Evolutionary conservation across 2,329 filamentous ascomycete genomes (phyloP), one percentile per base, ranked within the genome.

Genomic region (Myriosclerotinia scirpicola): DNA sequence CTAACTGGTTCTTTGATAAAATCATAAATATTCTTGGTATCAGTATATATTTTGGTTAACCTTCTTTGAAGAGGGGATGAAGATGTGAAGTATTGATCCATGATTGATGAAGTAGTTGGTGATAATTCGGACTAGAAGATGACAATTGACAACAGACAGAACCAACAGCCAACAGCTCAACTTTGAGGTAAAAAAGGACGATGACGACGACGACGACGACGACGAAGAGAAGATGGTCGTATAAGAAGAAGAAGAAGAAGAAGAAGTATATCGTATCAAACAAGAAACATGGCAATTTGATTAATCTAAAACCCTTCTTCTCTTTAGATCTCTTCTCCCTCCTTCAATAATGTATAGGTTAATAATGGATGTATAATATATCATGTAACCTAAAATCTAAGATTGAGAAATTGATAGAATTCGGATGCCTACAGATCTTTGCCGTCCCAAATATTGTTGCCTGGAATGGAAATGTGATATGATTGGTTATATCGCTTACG

Each of bases 1-100:
- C 83, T 87, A 70, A 83, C 83, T 64, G 85, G 84, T 75, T 85
- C 85, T 76, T 85, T 88, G 75, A 91, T 87, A 71, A 90, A 90
- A 76, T 91, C 88, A 75, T 86, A 90, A 36, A 88, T 91, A 72
- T 87, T 90, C 76, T 93, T 93, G 67, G 90, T 92, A 79, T 93
- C 90, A 72, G 90, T 90, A 77, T 93, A 93, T 67, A 93, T 85
- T 73, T 90, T 83, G 71, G 87, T 90, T 22, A 92, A 82, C 65
- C 86, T 83, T 68, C 85, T 82, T 76, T 87, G 85, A 67, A 87
- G 83, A 59, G 85, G 75, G 63, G 74, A 70, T 60, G 73, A 68
- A 36, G 75, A 69, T 50, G 67, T 72, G 63, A 72, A 72, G 42
- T 75, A 66, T 22, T 71, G 73, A 65, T 75, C 73, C 74, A 76